Conservation (phyloP, 2,329 filamentous ascomycete species). For the Colletotrichum destructivum region DNA sequence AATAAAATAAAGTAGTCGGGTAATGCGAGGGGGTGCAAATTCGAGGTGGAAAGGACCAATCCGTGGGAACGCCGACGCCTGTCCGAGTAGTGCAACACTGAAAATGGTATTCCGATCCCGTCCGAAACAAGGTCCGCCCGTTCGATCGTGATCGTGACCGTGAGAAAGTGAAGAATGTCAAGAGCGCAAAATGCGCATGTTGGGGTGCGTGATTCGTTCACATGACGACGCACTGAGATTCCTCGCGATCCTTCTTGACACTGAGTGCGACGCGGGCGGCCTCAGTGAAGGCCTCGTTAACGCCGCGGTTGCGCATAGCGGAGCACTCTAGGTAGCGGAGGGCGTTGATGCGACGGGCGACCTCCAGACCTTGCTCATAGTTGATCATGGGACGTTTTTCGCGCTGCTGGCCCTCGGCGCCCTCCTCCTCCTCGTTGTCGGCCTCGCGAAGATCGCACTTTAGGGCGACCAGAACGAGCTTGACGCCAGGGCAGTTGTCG, state of each 20-base stretch:
- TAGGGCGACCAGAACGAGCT: conserved; percentile 93
- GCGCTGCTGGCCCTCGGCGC: conserved; percentile 55
- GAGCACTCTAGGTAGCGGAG: conserved; percentile 98
- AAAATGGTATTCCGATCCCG: conserved; percentile 22
- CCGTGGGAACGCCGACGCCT: conserved; percentile 42
- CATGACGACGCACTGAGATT: conserved; percentile 74
- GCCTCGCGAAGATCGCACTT: conserved; percentile 96
- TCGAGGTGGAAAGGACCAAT: conserved; percentile 31
- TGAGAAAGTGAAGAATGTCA: conserved; percentile 11
- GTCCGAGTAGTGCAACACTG: conserved; percentile 32
- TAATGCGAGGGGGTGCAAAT: conserved; percentile 16
- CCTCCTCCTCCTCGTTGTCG: conserved; percentile 78
- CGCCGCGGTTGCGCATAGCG: conserved; percentile 96
- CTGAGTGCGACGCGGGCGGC: conserved; percentile 92
- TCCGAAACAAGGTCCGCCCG: conserved; percentile 30
- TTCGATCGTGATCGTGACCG: conserved; percentile 27
- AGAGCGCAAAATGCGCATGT: neutral
- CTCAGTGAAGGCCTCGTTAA: conserved; percentile 99
- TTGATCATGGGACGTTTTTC: conserved; percentile 81
- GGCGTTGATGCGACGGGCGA: conserved; percentile 91
- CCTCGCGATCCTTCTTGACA: conserved; percentile 76
- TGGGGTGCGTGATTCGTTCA: conserved; percentile 50
- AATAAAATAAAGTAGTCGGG: conserved; percentile 39
- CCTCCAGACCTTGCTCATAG: conserved; percentile 92
- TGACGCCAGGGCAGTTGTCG: conserved; percentile 96